Evolutionary conservation across 208 protist species (phyloP), one percentile per base, ranked within the genome.

Genomic region (Kentomonas sorsogonicus): DNA sequence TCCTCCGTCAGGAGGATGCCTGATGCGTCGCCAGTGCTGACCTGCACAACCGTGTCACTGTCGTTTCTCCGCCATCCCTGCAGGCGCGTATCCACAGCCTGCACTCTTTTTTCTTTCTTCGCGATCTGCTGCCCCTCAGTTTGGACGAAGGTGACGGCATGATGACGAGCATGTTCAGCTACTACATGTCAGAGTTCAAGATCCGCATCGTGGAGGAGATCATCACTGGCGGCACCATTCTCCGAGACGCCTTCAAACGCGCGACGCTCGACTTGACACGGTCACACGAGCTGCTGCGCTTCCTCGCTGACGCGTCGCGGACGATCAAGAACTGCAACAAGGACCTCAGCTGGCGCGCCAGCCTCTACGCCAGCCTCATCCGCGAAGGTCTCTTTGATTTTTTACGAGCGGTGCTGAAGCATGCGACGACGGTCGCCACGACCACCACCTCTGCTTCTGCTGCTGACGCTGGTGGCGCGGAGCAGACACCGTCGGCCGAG

Each of bases 131-230:
- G 4, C 86, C 82, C 0, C 74, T 93, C 0, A 79, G 57, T 43
- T 69, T 93, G n/a, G 79, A 93, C 30, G 82, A 84, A 25, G 75
- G 74, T 6, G 86, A 93, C 45, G 76, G 65, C 15, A 45, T 68
- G 26, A 57, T 65, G 16, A 56, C 48, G 23, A 88, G 79, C 18
- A 53, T 87, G 44, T 65, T 93, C n/a, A 76, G 55, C 63, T 66
- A 44, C 33, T 83, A 79, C 47, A 54, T 86, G 31, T 43, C 76
- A 43, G 71, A 70, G 38, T 86, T 77, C 53, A 81, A 83, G 51
- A 63, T 79, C 57, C 47, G 48, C 6, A 53, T 93, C 13, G 63
- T 93, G 39, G 69, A 70, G n/a, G 77, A 89, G 9, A 75, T 93
- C 30, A 77, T 69, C 45, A 39, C 38, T 4, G 72, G 66, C 27